Percentiles rank a stretch among this genome's conserved stretches.
Evolutionary conservation across 2,329 filamentous ascomycete species (phyloP).

Genomic region (Microthyrium microscopicum): DNA sequence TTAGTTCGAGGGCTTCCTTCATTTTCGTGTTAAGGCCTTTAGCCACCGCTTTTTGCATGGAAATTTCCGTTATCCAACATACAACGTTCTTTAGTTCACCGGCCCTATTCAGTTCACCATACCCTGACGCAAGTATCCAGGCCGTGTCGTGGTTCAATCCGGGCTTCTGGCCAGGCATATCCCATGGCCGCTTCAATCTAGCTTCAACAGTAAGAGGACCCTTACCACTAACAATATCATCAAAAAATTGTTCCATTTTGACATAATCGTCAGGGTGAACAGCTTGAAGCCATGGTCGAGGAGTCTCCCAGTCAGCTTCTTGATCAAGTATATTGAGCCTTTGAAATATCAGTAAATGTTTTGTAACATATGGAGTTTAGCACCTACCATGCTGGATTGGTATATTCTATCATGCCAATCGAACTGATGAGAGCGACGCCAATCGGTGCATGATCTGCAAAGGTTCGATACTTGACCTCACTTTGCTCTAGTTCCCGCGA

Average conservation of each 20-base stretch:
- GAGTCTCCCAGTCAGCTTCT: neutral
- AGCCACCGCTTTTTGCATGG: constrained; percentile 7
- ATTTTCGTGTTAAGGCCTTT: constrained; percentile 2
- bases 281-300: constrained; percentile 3
- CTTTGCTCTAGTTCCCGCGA: constrained; percentile 7
- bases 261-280: constrained; percentile 4
- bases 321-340: constrained; percentile 3
- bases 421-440: constrained; percentile 2
- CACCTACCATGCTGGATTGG: constrained; percentile 5
- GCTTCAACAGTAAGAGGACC: constrained; percentile 4
- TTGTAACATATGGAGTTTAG: no score
- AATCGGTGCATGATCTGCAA: constrained; percentile 7
- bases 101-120: constrained; percentile 5
- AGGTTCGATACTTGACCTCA: constrained; percentile 6
- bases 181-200: neutral
- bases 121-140: constrained; percentile 7
- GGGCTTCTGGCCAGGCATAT: neutral
- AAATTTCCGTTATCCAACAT: constrained; percentile 8
- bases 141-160: constrained; percentile 2
- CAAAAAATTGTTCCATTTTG: constrained; percentile 1
- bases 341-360: neutral
- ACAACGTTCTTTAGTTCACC: constrained; percentile 7
- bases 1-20: constrained; percentile 3
- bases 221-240: neutral
- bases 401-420: constrained; percentile 3